Conservation (phyloP, 2,329 filamentous ascomycete species). For the Monosporascus sp. region DNA sequence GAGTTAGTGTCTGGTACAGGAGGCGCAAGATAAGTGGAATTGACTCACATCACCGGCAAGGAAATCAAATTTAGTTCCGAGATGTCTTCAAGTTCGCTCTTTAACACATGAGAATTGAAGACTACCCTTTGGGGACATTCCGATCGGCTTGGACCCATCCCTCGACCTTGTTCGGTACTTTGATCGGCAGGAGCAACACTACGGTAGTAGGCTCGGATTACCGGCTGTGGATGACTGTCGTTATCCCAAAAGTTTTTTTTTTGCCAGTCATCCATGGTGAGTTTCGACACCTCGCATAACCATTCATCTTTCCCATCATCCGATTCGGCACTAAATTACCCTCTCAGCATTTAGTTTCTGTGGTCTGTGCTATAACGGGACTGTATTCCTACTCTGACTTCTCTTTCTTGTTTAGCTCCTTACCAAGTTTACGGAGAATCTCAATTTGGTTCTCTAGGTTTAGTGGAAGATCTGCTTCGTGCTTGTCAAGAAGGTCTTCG, state of each 20-base stretch:
- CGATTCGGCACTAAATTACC: background rate
- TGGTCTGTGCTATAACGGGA: background rate
- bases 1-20: too few species aligned
- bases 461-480: background rate
- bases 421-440: background rate
- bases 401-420: background rate
- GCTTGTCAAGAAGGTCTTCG: background rate
- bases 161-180: background rate
- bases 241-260: background rate
- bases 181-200: background rate
- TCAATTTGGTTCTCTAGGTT: background rate
- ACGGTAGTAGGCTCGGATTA: background rate
- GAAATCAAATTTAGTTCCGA: background rate
- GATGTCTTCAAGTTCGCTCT: background rate
- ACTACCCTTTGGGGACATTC: background rate
- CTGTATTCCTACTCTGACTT: background rate
- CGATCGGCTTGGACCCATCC: background rate
- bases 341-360: background rate
- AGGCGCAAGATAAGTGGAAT: background rate
- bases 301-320: background rate
- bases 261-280: background rate
- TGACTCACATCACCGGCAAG: background rate
- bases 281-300: background rate
- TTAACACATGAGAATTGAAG: background rate
- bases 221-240: background rate